Base-by-base conservation (phyloP, 768 basidiomycete genomes). In the Hypholoma fasciculare region DNA sequence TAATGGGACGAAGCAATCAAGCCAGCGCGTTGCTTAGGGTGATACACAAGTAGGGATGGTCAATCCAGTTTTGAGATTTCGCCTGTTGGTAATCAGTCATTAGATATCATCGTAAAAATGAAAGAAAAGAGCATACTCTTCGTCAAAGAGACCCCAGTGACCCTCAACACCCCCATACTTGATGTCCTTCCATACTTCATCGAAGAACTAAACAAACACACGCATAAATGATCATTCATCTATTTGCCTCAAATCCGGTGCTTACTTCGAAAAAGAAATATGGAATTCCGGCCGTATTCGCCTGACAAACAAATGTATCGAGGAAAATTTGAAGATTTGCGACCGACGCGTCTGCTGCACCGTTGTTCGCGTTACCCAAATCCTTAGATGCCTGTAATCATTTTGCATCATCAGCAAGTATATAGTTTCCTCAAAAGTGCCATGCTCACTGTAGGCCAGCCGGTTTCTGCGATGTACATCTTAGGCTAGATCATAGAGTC, bases 391-490 rank as follows among this genome's bases (percentile, higher is more conserved):
- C 74, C 87, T 88, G 55, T 6, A 46, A 16, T 49, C 47, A 36
- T 43, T 39, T 34, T 5, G 16, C 44, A 49, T 4, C 20, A 42
- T 20, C 34, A 47, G 44, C 47, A 52, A 52, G 44, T 9, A 43
- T 7, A 23, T 27, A 58, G 7, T 37, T 26, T 50, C 6, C 4
- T 17, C 19, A 49, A 23, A n/a, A 36, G 34, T 11, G 7, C 7
- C 44, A 47, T 13, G 66, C 81, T 51, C 72, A 90, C 89, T 50
- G 90, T 82, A 34, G 92, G 82, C 82, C 82, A 79, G 27, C 92
- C 92, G 20, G 95, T 97, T 76, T 99, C 97, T 1, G 96, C 95
- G 62, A 98, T 95, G 73, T 86, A 96, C 82, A 93, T 87, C 51
- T 80, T 72, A 2, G 95, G 94, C 58, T 78, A 47, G 19, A 44